phyloP scores from a whole-genome alignment of 345 rosid genomes.

The Brassica rapa region DNA sequence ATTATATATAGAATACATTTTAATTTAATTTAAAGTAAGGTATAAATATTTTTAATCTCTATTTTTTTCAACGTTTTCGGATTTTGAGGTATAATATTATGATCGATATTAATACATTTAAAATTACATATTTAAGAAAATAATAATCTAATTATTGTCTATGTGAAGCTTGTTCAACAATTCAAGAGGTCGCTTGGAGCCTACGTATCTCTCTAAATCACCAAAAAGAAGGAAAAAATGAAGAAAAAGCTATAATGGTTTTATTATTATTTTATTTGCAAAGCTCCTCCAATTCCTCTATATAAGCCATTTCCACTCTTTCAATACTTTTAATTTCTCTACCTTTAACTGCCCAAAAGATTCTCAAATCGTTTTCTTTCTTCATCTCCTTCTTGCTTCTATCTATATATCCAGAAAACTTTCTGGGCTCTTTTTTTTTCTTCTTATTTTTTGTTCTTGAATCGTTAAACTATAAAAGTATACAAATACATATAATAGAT shows the following conservation, averaged over 20 bases:
- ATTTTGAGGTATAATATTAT: background rate
- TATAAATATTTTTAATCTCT: background rate
- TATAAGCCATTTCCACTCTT: conserved; percentile 52
- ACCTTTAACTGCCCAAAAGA: conserved; percentile 57
- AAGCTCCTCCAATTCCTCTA: conserved; percentile 51
- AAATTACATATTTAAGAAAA: background rate
- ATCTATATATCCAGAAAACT: background rate
- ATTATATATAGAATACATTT: background rate
- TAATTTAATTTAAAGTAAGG: background rate
- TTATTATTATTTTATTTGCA: conserved; percentile 15
- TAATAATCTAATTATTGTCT: conserved; percentile 32
- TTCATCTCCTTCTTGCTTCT: conserved; percentile 28
- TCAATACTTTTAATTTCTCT: conserved; percentile 49
- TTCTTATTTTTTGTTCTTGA: conserved; percentile 20
- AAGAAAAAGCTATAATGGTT: conserved; percentile 2
- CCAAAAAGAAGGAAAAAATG: conserved; percentile 33
- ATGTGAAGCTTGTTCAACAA: conserved; percentile 53
- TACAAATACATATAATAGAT: background rate
- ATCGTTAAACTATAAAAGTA: background rate
- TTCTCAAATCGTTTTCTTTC: conserved; percentile 34
- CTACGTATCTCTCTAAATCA: conserved; percentile 66
- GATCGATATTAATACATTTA: background rate
- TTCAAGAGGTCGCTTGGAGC: conserved; percentile 63
- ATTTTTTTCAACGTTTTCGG: background rate
- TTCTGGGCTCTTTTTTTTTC: background rate